phyloP scores from a whole-genome alignment of 2,329 filamentous ascomycete species.

The Xylaria sp. region DNA sequence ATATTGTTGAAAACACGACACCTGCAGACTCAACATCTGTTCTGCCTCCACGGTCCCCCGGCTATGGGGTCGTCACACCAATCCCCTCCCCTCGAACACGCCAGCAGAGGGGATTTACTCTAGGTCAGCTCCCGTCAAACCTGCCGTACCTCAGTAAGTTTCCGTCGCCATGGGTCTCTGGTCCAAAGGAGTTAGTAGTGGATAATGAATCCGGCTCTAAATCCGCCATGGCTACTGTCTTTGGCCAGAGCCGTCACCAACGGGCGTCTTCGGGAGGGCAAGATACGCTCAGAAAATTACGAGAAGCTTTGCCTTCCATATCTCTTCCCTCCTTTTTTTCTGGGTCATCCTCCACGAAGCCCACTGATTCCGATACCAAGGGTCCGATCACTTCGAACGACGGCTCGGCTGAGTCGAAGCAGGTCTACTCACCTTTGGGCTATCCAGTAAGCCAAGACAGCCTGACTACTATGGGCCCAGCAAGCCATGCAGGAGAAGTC shows the following conservation, averaged over 20 bases:
- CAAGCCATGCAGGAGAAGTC: conserved; percentile 29
- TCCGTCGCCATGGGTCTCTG: conserved; percentile 56
- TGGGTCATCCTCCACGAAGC: conserved; percentile 48
- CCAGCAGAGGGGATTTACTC: conserved; percentile 46
- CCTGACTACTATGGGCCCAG: conserved; percentile 21
- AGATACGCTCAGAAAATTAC: conserved; percentile 67
- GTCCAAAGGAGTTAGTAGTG: conserved; percentile 54
- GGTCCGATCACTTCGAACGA: conserved; percentile 40
- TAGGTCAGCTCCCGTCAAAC: conserved; percentile 44
- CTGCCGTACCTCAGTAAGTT: conserved; percentile 40
- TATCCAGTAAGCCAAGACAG: conserved; percentile 26
- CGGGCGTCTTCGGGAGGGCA: conserved; percentile 67
- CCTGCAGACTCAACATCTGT: conserved; percentile 39
- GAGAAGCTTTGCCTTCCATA: conserved; percentile 67
- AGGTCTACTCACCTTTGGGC: conserved; percentile 25
- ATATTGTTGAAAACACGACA: conserved; percentile 50
- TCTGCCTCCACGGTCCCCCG: conserved; percentile 21
- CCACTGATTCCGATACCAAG: conserved; percentile 40
- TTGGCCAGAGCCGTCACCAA: conserved; percentile 59
- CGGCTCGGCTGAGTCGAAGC: conserved; percentile 39
- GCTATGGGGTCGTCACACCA: conserved; percentile 11
- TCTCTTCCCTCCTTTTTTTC: conserved; percentile 61
- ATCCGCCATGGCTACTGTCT: conserved; percentile 58
- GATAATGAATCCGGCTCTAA: conserved; percentile 49
- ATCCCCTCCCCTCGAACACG: conserved; percentile 35